Conservation (phyloP, 306 rosid genomes). For the Lablab purpureus region DNA sequence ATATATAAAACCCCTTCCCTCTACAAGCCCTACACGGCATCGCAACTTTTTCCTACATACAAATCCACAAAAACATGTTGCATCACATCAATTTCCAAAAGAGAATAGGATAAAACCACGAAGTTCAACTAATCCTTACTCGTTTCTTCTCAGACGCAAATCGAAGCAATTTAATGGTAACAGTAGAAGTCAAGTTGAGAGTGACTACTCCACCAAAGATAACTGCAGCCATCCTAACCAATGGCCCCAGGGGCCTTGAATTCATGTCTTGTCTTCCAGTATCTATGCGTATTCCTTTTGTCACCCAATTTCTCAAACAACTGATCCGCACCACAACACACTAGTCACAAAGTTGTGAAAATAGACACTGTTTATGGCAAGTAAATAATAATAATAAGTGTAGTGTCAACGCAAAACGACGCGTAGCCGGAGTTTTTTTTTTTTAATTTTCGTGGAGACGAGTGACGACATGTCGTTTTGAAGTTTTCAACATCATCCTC, state of each 20-base stretch:
- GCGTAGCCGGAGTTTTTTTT: background rate
- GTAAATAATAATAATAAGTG: background rate
- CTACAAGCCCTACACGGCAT: slow-evolving; percentile 77
- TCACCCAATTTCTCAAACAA: background rate
- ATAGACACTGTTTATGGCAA: too few species aligned
- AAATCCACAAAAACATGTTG: slow-evolving; percentile 24
- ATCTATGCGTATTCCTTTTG: slow-evolving; percentile 19
- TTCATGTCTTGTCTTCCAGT: slow-evolving; percentile 53
- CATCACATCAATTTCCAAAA: background rate
- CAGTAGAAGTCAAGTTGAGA: slow-evolving; percentile 69
- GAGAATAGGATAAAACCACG: background rate
- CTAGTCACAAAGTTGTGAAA: too few species aligned
- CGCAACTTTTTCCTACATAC: slow-evolving; percentile 64
- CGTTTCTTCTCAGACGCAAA: slow-evolving; percentile 68
- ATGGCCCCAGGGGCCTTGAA: slow-evolving; percentile 53
- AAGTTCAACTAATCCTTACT: slow-evolving; percentile 51
- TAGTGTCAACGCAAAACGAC: slow-evolving; percentile 22
- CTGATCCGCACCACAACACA: too few species aligned
- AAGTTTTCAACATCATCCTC: background rate
- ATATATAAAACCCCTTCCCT: slow-evolving; percentile 85
- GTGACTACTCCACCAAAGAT: slow-evolving; percentile 71
- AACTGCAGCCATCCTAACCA: slow-evolving; percentile 56
- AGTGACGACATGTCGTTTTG: slow-evolving; percentile 10
- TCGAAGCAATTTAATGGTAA: slow-evolving; percentile 65
- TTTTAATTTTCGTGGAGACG: background rate